phyloP scores from a whole-genome alignment of 2,329 filamentous ascomycete species.

The Leptographium flavum region DNA sequence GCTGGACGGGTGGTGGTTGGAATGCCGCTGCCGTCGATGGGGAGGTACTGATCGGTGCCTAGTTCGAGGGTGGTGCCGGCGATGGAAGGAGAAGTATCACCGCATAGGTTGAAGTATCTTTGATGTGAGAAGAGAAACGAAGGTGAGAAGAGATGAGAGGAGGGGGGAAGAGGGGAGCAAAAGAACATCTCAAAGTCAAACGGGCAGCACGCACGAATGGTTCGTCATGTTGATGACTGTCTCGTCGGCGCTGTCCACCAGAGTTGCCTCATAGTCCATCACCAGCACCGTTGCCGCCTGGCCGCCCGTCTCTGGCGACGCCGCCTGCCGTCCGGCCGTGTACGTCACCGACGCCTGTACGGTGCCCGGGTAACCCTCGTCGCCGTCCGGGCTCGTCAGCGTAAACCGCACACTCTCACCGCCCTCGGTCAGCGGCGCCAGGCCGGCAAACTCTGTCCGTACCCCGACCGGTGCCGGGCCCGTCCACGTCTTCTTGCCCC shows the following conservation, averaged over 20 bases:
- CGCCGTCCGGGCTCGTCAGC: conserved; percentile 59
- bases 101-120: conserved; percentile 52
- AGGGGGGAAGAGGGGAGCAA: not conserved
- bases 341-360: conserved; percentile 70
- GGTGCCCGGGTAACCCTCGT: conserved; percentile 81
- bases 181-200: not conserved
- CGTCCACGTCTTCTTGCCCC: conserved; percentile 67
- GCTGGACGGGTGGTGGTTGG: conserved; percentile 52
- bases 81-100: conserved; percentile 34
- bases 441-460: conserved; percentile 29
- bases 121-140: not conserved
- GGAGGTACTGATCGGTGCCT: conserved; percentile 50
- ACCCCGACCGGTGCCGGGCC: conserved; percentile 51
- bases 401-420: conserved; percentile 54
- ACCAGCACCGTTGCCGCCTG: conserved; percentile 57
- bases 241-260: conserved; percentile 70
- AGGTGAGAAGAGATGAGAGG: not conserved
- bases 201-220: conserved; percentile 52
- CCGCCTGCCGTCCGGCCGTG: conserved; percentile 53
- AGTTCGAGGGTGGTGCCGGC: conserved; percentile 54
- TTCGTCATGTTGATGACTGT: conserved; percentile 90
- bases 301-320: too few species aligned
- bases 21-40: conserved; percentile 58
- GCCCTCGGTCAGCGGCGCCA: conserved; percentile 34
- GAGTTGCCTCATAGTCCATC: conserved; percentile 80